phyloP scores from a whole-genome alignment of 2,329 filamentous ascomycete species.

The Paracorniculantispora psalliotae region DNA sequence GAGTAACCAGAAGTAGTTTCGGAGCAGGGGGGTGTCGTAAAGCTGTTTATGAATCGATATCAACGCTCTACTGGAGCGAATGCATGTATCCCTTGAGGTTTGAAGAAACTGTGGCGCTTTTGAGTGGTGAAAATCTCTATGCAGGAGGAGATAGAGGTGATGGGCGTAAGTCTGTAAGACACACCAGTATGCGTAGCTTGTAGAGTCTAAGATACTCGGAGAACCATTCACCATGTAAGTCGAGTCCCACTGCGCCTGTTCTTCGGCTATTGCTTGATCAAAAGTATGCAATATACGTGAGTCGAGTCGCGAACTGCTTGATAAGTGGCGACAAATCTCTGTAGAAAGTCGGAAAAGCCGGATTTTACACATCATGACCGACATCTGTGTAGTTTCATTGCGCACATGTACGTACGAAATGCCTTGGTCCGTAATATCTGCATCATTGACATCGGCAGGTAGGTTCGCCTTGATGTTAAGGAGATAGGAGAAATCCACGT shows the following conservation, averaged over 20 bases:
- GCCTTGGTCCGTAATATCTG: not conserved
- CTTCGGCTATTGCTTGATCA: not conserved
- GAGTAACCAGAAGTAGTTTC: slow-evolving; percentile 16
- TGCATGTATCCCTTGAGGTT: not conserved
- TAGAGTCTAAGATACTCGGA: slow-evolving; percentile 15
- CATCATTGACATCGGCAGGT: not conserved
- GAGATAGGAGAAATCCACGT: slow-evolving; percentile 15
- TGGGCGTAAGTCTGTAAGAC: slow-evolving; percentile 18
- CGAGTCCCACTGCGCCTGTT: slow-evolving; percentile 16
- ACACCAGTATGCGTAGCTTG: slow-evolving; percentile 18
- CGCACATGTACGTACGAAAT: not conserved
- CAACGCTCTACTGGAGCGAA: not conserved
- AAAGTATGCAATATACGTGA: not conserved
- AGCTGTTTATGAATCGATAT: slow-evolving; percentile 13
- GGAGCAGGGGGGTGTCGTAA: slow-evolving; percentile 16
- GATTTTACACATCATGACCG: slow-evolving; percentile 16
- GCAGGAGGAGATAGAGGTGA: slow-evolving; percentile 19
- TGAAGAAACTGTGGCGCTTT: not conserved
- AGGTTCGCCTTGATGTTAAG: slow-evolving; percentile 12
- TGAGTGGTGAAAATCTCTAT: slow-evolving; percentile 11
- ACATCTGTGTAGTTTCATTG: slow-evolving; percentile 12
- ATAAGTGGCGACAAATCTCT: slow-evolving; percentile 14
- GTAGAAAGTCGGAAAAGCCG: slow-evolving; percentile 15
- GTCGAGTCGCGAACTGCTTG: not conserved
- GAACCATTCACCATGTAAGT: slow-evolving; percentile 14